These are phyloP conservation scores for Pisolithus sp. DNA, from an alignment of 768 basidiomycete species.

Conservation along the genomic window DNA sequence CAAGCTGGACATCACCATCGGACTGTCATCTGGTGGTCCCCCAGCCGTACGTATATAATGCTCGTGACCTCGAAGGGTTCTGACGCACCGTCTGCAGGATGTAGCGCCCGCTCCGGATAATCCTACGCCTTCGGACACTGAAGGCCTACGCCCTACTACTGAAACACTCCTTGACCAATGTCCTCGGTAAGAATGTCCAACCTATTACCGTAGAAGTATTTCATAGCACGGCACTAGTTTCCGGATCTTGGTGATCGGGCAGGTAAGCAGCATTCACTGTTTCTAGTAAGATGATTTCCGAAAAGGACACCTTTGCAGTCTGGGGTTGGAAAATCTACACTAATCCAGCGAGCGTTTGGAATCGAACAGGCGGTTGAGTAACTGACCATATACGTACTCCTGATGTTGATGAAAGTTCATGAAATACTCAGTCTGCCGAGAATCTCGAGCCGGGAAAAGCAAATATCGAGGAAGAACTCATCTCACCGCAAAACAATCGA, in stretches of 20 bases:
- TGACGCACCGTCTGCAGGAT: no score
- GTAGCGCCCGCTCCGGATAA: no score
- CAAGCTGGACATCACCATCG: no score
- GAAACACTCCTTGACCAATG: neutral
- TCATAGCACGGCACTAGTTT: neutral
- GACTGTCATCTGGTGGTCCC: no score
- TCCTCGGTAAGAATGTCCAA: neutral
- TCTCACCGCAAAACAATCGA: neutral
- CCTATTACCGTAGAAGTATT: neutral
- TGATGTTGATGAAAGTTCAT: neutral
- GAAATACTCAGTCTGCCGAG: neutral
- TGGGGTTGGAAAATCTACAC: neutral
- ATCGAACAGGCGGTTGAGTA: neutral
- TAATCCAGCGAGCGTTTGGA: neutral
- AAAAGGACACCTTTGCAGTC: neutral
- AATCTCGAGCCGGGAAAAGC: neutral
- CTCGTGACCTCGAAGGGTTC: no score
- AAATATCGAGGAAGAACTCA: neutral
- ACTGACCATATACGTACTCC: neutral
- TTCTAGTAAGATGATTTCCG: neutral
- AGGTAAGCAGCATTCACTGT: neutral
- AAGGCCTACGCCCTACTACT: neutral
- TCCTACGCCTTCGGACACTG: no score
- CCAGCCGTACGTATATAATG: no score
- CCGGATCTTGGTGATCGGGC: neutral